These are phyloP conservation scores for Lolium multiflorum DNA, from an alignment of 176 grass and related monocot genomes.

Conservation along the genomic window DNA sequence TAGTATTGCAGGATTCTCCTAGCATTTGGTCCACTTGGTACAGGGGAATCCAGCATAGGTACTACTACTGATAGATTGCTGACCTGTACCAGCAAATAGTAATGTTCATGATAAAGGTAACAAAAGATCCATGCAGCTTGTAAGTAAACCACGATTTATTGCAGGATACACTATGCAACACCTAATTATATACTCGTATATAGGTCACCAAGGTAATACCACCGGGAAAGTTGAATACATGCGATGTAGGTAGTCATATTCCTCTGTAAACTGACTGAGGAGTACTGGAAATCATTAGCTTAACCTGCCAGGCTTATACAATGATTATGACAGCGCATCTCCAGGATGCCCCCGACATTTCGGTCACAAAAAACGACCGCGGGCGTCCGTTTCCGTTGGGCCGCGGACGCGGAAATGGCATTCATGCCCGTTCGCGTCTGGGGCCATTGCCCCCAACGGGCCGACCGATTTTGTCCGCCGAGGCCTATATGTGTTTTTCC, in stretches of 20 bases:
- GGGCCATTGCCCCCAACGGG: no score
- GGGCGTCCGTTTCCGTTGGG: no score
- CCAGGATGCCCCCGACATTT: no score
- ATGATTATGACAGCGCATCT: neutral
- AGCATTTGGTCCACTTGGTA: slow-evolving; percentile 6
- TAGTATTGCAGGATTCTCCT: neutral
- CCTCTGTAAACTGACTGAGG: neutral
- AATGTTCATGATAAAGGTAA: slow-evolving; percentile 13
- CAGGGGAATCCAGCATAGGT: neutral
- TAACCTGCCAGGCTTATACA: slow-evolving; percentile 7
- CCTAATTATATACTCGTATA: neutral
- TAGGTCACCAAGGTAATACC: neutral
- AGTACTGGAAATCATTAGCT: neutral
- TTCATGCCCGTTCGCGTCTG: no score
- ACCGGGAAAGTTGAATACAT: neutral
- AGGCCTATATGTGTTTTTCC: no score
- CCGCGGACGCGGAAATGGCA: no score
- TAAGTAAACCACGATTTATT: neutral
- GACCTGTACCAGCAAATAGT: slow-evolving; percentile 17
- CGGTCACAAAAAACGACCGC: no score
- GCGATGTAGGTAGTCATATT: neutral
- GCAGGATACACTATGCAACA: neutral
- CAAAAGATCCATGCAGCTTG: neutral
- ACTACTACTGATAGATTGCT: neutral
- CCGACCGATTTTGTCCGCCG: no score